phyloP scores from a whole-genome alignment of 139 green algal genomes.

The Marvania coccoides region DNA sequence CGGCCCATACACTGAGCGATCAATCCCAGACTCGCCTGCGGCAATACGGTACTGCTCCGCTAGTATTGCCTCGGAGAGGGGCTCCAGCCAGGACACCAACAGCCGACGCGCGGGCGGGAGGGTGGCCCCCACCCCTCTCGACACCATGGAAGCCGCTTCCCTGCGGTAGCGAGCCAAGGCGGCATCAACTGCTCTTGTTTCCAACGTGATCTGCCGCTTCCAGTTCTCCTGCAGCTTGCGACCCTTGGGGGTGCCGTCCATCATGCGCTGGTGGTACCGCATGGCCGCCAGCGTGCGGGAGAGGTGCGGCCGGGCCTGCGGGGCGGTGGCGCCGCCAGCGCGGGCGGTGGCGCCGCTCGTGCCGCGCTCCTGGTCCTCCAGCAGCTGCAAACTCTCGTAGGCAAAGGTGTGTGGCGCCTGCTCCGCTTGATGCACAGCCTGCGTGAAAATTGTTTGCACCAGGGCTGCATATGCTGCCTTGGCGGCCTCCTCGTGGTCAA shows the following conservation, averaged over 20 bases:
- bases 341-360: neutral
- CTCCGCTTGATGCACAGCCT: neutral
- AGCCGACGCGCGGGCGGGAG: conserved; percentile 16
- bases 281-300: conserved; percentile 8
- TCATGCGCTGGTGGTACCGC: conserved; percentile 18
- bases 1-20: conserved; percentile 45
- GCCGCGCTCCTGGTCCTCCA: conserved; percentile 10
- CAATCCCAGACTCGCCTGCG: neutral
- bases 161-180: conserved; percentile 14
- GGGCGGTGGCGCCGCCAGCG: neutral
- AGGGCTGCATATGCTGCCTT: neutral
- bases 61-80: conserved; percentile 30
- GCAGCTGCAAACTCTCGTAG: conserved; percentile 6
- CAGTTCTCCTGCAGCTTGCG: conserved; percentile 23
- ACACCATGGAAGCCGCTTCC: neutral
- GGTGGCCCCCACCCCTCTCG: conserved; percentile 5
- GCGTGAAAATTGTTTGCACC: neutral
- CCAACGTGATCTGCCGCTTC: conserved; percentile 33
- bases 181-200: conserved; percentile 24
- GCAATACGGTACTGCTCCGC: conserved; percentile 35
- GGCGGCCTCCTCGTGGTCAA: neutral
- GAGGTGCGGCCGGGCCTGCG: neutral
- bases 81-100: conserved; percentile 37
- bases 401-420: conserved; percentile 1
- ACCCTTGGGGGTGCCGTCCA: conserved; percentile 18